Base-by-base conservation (phyloP, 2,329 filamentous ascomycete genomes). In the Penicillium sp. region DNA sequence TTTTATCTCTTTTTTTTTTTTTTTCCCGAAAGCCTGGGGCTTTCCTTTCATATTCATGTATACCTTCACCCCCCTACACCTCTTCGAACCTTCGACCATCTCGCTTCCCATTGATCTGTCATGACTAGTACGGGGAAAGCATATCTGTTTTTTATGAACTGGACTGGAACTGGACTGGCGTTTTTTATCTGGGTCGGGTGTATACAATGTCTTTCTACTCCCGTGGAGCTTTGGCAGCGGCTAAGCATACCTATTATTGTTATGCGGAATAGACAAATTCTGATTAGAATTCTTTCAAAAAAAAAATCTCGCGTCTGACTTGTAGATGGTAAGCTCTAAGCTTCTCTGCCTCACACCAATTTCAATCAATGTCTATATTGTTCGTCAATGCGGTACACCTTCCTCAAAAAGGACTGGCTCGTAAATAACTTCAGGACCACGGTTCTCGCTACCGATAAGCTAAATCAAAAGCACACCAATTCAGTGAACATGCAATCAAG, bases 21-120 rank as follows among this genome's bases (percentile, higher is more conserved):
- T 50, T 38, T 33, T 9, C n/a, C 12, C 28, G 49, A 48, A 59
- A 52, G 56, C 57, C 54, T 63, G 62, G 58, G 53, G 64, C 63
- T 64, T 64, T 45, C 44, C 51, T 50, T 49, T 46, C 54, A 42
- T 52, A 50, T 55, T 45, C 45, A 29, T 39, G 42, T 49, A 42
- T 31, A 42, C 36, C 52, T 47, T 6, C 54, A 28, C 18, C 42
- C 23, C 50, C 46, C 26, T 36, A 21, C 21, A 28, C 45, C 34
- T 45, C 39, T 16, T 24, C 23, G 28, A 53, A 66, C 31, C 4
- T 10, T 26, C 28, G 18, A 34, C 28, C 29, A n/a, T 49, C 16
- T 33, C 29, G 24, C 31, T 18, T 39, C 36, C 18, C 36, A 21
- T 21, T 21, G n/a, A 38, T 16, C 36, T 21, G 4, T 23, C 18